These are phyloP conservation scores for Pyrenophora tritici-repentis DNA, from an alignment of 2,329 filamentous ascomycete species.

Conservation along the genomic window DNA sequence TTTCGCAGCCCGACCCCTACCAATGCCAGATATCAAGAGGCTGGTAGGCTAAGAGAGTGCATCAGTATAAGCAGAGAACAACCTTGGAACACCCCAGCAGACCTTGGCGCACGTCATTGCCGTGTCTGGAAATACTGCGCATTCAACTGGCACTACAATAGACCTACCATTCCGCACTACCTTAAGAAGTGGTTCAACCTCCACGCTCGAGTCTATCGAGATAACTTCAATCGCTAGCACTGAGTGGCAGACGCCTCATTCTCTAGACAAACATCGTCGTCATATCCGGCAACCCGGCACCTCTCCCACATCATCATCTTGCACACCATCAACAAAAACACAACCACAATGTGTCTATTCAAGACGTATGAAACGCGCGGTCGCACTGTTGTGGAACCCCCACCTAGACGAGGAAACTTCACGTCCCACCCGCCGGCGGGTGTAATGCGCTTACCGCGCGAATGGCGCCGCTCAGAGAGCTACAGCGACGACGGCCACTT, in stretches of 20 bases:
- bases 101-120: slow-evolving; percentile 20
- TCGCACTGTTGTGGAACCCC: slow-evolving; percentile 37
- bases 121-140: neutral
- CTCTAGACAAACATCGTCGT: slow-evolving; percentile 3
- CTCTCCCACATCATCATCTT: neutral
- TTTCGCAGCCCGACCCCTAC: neutral
- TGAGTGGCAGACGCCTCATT: neutral
- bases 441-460: slow-evolving; percentile 40
- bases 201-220: neutral
- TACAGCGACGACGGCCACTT: slow-evolving; percentile 25
- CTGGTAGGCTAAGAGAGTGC: neutral
- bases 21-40: neutral
- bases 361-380: slow-evolving; percentile 35
- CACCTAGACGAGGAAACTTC: slow-evolving; percentile 37
- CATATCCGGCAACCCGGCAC: neutral
- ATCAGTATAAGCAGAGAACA: neutral
- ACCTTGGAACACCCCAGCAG: slow-evolving; percentile 14
- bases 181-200: neutral
- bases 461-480: slow-evolving; percentile 32
- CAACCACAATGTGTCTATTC: slow-evolving; percentile 41
- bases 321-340: neutral
- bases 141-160: neutral
- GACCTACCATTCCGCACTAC: neutral
- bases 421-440: slow-evolving; percentile 42
- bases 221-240: neutral